These are phyloP conservation scores for Leccinum rimulosum DNA, from an alignment of 768 basidiomycete genomes.

Conservation along the genomic window DNA sequence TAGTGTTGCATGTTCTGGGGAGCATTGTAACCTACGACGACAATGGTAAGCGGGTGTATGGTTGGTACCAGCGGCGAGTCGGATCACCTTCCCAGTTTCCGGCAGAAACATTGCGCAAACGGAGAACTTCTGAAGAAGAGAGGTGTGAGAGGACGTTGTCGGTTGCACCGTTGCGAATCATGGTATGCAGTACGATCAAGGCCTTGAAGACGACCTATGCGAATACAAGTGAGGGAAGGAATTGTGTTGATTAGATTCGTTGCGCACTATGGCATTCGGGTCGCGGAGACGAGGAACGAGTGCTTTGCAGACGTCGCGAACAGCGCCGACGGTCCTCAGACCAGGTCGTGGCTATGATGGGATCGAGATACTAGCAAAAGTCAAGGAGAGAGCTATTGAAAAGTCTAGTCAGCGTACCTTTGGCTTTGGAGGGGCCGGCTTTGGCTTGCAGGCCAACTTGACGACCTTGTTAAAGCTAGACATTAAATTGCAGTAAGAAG, in stretches of 20 bases:
- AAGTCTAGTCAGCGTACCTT: constrained; percentile 55
- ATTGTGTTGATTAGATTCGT: background rate
- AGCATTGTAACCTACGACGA: constrained; percentile 67
- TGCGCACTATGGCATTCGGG: constrained; percentile 82
- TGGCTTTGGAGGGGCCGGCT: constrained; percentile 91
- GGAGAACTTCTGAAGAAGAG: constrained; percentile 76
- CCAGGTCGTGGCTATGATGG: constrained; percentile 96
- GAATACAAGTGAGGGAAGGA: constrained; percentile 1
- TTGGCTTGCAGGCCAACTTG: constrained; percentile 96
- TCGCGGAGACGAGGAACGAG: constrained; percentile 83
- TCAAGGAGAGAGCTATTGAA: background rate
- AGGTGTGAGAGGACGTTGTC: constrained; percentile 89
- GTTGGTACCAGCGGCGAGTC: background rate
- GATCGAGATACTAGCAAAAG: constrained; percentile 79
- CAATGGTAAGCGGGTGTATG: background rate
- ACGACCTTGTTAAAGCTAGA: constrained; percentile 89
- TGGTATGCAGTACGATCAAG: constrained; percentile 89
- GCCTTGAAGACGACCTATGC: constrained; percentile 95
- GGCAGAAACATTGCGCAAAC: constrained; percentile 74
- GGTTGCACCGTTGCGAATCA: constrained; percentile 96
- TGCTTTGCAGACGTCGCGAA: constrained; percentile 91
- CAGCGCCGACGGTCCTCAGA: constrained; percentile 89
- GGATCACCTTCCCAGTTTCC: constrained; percentile 83
- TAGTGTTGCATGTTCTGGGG: constrained; percentile 88
- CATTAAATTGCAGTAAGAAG: constrained; percentile 36